phyloP scores from a whole-genome alignment of 225 moss, liverwort and hornwort species.

The Physcomitrellopsis africana region DNA sequence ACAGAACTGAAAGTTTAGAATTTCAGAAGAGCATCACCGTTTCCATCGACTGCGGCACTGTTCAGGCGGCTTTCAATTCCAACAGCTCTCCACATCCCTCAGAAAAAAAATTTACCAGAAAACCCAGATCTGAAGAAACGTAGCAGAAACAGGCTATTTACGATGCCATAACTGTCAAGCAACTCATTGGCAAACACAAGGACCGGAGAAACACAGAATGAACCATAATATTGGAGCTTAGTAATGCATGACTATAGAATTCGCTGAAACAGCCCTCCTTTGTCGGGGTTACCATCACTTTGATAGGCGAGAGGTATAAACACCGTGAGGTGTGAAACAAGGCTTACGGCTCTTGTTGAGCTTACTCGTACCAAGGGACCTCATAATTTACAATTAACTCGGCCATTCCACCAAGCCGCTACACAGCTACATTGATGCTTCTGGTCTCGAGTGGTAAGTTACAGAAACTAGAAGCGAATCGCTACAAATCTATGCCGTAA shows the following conservation, averaged over 20 bases:
- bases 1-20: constrained; percentile 12
- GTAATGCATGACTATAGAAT: neutral
- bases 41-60: neutral
- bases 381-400: constrained; percentile 23
- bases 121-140: neutral
- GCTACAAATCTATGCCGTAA: neutral
- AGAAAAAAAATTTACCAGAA: neutral
- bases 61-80: constrained; percentile 4
- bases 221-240: neutral
- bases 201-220: neutral
- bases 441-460: constrained; percentile 15
- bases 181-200: neutral
- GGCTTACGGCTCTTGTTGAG: too few relatives aligned
- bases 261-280: constrained; percentile 17
- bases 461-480: constrained; percentile 19
- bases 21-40: neutral
- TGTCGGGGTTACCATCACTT: neutral
- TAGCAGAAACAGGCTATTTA: neutral
- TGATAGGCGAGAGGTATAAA: too few relatives aligned
- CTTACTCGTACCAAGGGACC: too few relatives aligned
- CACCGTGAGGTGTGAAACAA: too few relatives aligned
- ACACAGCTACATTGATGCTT: constrained; percentile 8
- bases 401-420: constrained; percentile 15
- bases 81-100: neutral
- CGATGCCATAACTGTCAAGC: neutral